Evolutionary conservation across 345 rosid genomes (phyloP), one percentile per base, ranked within the genome.

Genomic region (Corchorus olitorius): DNA sequence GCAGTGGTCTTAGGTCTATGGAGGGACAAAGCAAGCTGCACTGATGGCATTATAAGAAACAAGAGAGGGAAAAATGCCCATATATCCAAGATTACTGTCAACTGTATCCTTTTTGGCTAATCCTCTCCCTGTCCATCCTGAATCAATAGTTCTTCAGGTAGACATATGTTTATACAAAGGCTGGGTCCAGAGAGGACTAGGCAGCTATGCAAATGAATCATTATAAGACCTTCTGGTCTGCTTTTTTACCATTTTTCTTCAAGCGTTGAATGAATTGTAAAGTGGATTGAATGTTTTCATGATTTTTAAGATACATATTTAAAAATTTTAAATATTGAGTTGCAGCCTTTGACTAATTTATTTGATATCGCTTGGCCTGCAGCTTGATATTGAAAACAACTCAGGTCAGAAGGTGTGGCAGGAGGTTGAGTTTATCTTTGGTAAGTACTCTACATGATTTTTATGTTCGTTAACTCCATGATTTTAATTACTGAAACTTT

Each of bases 331-430:
- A 52, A 34, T 33, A 16, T 45, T 4, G 27, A 3, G 39, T 16
- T 49, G 20, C 74, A 17, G 48, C 5, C 43, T 48, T 48, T n/a
- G 72, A 22, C 72, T 70, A 70, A 70, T 52, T 50, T 52, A 19
- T 8, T 4, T 52, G n/a, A 33, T 69, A 49, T 64, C 17, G 66
- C 59, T 49, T 78, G 61, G 16, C 53, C 80, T 79, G 75, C 92
- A 95, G 99, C 98, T 95, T 81, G 99, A 95, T 88, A 95, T 95
- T 50, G 88, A 89, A 82, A 90, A 95, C 80, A 92, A 86, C 83
- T 86, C 97, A 22, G 93, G 77, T 78, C 98, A 95, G 86, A 92
- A 88, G 77, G 86, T 88, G 56, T 93, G 98, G 99, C 99, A 93
- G 80, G 83, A 66, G 78, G 91, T 85, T 3, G 98, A 95, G 83